Base-by-base conservation (phyloP, 208 protist genomes). In the Crithidia brevicula region DNA sequence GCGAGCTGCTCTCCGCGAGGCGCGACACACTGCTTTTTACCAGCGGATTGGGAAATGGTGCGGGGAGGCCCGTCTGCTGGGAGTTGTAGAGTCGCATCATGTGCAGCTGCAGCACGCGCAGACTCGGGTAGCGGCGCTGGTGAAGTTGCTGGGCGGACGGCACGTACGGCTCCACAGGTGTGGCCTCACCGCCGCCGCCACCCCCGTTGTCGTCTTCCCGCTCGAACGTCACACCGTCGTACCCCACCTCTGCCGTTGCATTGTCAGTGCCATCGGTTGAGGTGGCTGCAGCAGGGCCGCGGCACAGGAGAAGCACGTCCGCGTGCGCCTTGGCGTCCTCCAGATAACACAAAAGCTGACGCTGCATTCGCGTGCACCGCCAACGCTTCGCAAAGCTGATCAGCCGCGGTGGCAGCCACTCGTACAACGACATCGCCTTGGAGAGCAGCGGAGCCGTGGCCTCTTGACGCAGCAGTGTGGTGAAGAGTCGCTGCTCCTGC, bases 401-500 rank as follows among this genome's bases (percentile, higher is more conserved):
- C n/a, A 79, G 72, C 5, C 20, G 31, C 7, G 42, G 46, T 25
- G 47, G 40, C 18, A 70, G 31, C 16, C 20, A 23, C 31, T 58
- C 50, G 31, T 71, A 70, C 31, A 56, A 49, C 22, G 49, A 58
- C 15, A 23, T 23, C 2, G 1, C 15, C 16, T 4, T 36, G 16
- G 47, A 38, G 4, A 47, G 28, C 25, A 61, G 30, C 15, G 4
- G 27, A 13, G 51, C 36, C 3, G 75, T 20, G 16, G 47, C 78
- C 38, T 86, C 80, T 16, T 58, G 68, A 15, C 74, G 77, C 38
- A 90, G 70, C 38, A 71, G 74, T n/a, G 68, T 56, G 25, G 82
- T 62, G 45, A 83, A 92, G 7, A 77, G 62, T 4, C 53, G 59
- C 61, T 85, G 79, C 70, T 92, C 86, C 34, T 74, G 63, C 54